Evolutionary conservation across 1,284 basidiomycete genomes (phyloP), one percentile per base, ranked within the genome.

Genomic region (Ustilago loliicola): DNA sequence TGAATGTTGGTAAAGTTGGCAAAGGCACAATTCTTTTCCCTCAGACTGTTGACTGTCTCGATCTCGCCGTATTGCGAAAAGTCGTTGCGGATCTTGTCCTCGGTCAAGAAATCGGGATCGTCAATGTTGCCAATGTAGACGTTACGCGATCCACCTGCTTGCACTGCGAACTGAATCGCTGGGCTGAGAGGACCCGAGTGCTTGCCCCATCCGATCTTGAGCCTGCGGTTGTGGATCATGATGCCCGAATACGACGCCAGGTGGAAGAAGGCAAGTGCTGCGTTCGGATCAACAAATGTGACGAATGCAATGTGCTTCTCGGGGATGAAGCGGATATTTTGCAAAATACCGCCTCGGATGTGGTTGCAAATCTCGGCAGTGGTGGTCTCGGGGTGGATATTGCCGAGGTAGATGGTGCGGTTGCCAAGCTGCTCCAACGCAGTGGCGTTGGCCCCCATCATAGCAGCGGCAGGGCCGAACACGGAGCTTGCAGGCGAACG

Each of bases 331-430:
- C 84, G 81, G 45, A 86, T 75, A 54, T 80, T 83, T 64, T 86
- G 83, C 62, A 86, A 62, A 51, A 86, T 83, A 23, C 84, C 84
- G 29, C 84, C 84, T 7, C 84, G 83, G 40, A 86, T 83, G 69
- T 85, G 83, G 76, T 86, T 86, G 79, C 84, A 86, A 66, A 86
- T 86, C 71, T 86, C 84, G 55, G 84, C 84, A 2, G 81, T 81
- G 6, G 82, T 86, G 17, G 84, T 85, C 27, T 85, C 83, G 17
- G 81, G 84, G 42, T 86, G 84, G 59, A 86, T 80, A 71, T 86
- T 86, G 59, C 84, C 84, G 9, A 86, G 73, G 59, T 86, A 86
- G 74, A 86, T 80, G 42, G 84, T 86, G 34, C 84, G 81, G 45
- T 86, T 86, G 54, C 84, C 84, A 34, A 86, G 77, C 73, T 86